Conservation (phyloP, 371 early-diverging fungal genomes). For the Lichtheimia corymbifera region DNA sequence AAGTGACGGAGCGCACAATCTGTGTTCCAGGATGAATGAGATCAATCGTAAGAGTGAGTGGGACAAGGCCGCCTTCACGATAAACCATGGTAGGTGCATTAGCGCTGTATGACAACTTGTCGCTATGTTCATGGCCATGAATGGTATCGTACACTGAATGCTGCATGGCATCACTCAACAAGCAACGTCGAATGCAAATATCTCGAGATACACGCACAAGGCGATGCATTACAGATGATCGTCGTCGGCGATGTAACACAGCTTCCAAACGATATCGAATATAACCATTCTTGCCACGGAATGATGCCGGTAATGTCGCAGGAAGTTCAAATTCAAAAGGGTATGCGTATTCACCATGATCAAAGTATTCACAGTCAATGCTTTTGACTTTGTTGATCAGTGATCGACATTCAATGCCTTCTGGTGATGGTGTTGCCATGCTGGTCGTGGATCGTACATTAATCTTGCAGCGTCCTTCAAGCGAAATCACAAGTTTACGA, state of each 20-base stretch:
- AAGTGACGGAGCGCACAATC: constrained; percentile 37
- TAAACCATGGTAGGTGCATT: constrained; percentile 43
- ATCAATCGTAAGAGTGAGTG: constrained; percentile 34
- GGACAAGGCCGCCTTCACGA: constrained; percentile 49
- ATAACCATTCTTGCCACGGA: constrained; percentile 43
- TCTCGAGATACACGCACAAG: constrained; percentile 34
- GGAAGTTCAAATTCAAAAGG: constrained; percentile 45
- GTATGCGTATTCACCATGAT: constrained; percentile 36
- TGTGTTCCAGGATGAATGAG: constrained; percentile 28
- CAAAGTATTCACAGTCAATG: constrained; percentile 8
- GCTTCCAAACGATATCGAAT: constrained; percentile 41
- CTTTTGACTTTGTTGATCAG: constrained; percentile 20
- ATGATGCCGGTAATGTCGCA: constrained; percentile 39
- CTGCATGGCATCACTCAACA: constrained; percentile 29
- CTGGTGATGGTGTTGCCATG: constrained; percentile 17
- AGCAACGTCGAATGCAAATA: constrained; percentile 38
- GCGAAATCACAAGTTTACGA: constrained; percentile 32
- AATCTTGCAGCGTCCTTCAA: constrained; percentile 48
- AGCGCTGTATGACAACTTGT: constrained; percentile 36
- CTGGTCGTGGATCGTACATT: constrained; percentile 27
- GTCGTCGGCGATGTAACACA: constrained; percentile 26
- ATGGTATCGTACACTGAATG: constrained; percentile 23
- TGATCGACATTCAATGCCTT: constrained; percentile 37
- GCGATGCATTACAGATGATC: constrained; percentile 25
- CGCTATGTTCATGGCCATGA: constrained; percentile 31